Conservation (phyloP, 2,329 filamentous ascomycete genomes). For the Parafenestella ontariensis region DNA sequence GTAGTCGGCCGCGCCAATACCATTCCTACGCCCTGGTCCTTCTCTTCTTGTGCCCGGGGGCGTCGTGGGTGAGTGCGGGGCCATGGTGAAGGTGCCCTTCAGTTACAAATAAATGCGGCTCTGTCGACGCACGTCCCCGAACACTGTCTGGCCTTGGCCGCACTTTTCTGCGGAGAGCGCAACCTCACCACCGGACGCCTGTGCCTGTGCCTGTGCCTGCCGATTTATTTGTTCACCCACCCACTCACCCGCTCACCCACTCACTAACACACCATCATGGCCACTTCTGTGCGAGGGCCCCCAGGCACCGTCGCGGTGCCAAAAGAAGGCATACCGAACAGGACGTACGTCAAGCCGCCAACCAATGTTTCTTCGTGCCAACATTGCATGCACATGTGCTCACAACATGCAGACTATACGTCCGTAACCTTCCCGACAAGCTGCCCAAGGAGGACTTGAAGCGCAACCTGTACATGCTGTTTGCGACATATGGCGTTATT, state of each 20-base stretch:
- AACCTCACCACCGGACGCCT: not conserved
- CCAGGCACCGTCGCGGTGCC: conserved; percentile 26
- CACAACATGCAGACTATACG: conserved; percentile 71
- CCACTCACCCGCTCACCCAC: conserved; percentile 12
- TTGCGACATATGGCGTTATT: conserved; percentile 91
- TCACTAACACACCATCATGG: conserved; percentile 24
- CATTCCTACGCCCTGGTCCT: conserved; percentile 8
- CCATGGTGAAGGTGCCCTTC: not conserved
- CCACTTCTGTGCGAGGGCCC: conserved; percentile 32
- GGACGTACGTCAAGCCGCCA: conserved; percentile 38
- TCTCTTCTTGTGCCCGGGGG: conserved; percentile 1
- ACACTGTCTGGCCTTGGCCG: conserved; percentile 21
- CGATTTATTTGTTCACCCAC: not conserved
- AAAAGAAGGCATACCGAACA: conserved; percentile 36
- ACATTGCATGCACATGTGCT: conserved; percentile 13
- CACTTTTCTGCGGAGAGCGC: conserved; percentile 38
- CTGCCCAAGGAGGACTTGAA: conserved; percentile 88
- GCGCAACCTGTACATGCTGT: conserved; percentile 88
- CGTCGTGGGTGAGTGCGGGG: not conserved
- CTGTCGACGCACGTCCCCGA: conserved; percentile 25
- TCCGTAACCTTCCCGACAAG: conserved; percentile 88
- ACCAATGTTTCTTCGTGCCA: not conserved
- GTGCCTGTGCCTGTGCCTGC: not conserved
- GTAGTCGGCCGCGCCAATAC: not conserved
- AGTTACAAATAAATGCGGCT: conserved; percentile 16